Conservation (phyloP, 345 rosid species). For the Corchorus olitorius region DNA sequence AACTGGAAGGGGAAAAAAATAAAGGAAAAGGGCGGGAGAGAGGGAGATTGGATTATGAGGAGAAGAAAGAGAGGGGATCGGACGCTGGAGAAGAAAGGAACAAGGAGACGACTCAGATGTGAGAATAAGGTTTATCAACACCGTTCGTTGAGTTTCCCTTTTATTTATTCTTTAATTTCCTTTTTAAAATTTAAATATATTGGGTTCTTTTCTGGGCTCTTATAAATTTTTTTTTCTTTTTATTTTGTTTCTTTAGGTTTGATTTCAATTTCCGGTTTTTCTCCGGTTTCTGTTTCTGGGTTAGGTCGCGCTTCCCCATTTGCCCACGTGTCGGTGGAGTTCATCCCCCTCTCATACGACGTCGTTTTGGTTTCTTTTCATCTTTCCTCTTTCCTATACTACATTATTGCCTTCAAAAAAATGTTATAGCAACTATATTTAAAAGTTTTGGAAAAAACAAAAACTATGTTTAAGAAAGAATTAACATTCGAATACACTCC, state of each 20-base stretch:
- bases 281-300: not conserved
- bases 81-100: slow-evolving; percentile 88
- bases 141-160: slow-evolving; percentile 53
- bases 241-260: too few species aligned
- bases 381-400: not conserved
- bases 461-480: too few species aligned
- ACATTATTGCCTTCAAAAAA: too few species aligned
- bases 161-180: not conserved
- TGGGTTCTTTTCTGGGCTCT: not conserved
- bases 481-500: too few species aligned
- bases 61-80: slow-evolving; percentile 62
- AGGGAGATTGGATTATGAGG: slow-evolving; percentile 45
- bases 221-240: too few species aligned
- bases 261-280: not conserved
- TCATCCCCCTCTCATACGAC: not conserved
- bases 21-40: slow-evolving; percentile 72
- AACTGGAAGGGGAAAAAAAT: slow-evolving; percentile 15
- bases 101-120: slow-evolving; percentile 64
- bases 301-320: not conserved
- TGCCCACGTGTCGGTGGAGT: not conserved
- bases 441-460: too few species aligned
- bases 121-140: slow-evolving; percentile 56
- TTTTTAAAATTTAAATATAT: not conserved
- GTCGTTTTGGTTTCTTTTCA: not conserved
- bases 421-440: too few species aligned